Base-by-base conservation (phyloP, 495 filamentous ascomycete species). In the Articulospora tetracladia region DNA sequence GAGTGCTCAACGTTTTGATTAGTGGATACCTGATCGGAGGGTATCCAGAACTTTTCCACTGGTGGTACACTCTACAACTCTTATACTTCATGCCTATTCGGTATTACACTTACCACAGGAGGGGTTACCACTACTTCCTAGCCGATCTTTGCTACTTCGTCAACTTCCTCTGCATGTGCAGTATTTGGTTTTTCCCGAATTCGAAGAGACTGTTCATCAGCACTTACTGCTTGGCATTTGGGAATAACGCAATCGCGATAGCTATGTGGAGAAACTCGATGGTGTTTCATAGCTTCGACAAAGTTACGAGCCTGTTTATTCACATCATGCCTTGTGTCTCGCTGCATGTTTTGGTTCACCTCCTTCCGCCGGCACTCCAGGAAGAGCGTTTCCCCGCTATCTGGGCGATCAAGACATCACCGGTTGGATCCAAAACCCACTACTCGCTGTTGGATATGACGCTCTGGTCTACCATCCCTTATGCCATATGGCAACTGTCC, bases 211-310 rank as follows among this genome's bases (percentile, higher is more conserved):
- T 98, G 17, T 93, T 98, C 71, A 96, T 96, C 63, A 87, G 91
- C 63, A 89, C 92, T 13, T 98, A 90, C 72, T 98, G 94, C 66
- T 78, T 98, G 55, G 89, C 92, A 19, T 93, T 88, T 60, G 94
- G 94, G 56, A 98, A 98, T 73, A 98, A 98, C 70, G 94, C 94
- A 50, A 86, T 95, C 52, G 94, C 94, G 19, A 98, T 98, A 72
- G 95, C 94, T 61, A 97, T 98, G 93, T 98, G 94, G 94, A 86
- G 94, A 57, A 98, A 98, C 71, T 96, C 92, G 22, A 81, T 98
- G 73, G 94, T 98, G 36, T 98, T 98, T 76, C 94, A 98, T 74
- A 93, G 89, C 60, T 85, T 98, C 72, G 94, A 98, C 76, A 98
- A 98, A 72, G 82, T 96, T 55, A 93, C 91, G 44, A 92, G 89